These are phyloP conservation scores for Solanum acaule DNA, from an alignment of 257 asterid species.

Conservation along the genomic window DNA sequence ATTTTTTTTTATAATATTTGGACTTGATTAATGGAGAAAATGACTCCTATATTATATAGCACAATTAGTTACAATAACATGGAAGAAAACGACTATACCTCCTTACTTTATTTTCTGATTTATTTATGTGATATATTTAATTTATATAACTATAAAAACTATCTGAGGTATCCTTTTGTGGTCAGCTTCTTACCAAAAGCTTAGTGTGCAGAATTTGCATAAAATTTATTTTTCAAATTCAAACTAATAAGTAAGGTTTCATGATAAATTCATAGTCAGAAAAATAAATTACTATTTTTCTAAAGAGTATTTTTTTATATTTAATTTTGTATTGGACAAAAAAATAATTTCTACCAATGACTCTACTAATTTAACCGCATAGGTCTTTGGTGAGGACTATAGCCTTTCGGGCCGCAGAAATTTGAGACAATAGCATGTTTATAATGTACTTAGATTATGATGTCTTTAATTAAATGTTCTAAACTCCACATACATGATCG, in stretches of 20 bases:
- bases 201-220: neutral
- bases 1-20: too few relatives aligned
- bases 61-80: too few relatives aligned
- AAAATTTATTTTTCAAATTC: neutral
- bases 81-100: neutral
- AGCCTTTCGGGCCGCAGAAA: neutral
- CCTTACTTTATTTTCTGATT: neutral
- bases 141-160: too few relatives aligned
- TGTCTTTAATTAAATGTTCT: too few relatives aligned
- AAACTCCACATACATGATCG: neutral
- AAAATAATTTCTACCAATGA: too few relatives aligned
- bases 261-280: too few relatives aligned
- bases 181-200: neutral
- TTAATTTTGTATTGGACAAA: too few relatives aligned
- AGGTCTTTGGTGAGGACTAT: neutral
- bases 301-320: too few relatives aligned
- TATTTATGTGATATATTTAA: neutral
- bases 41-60: neutral
- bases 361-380: too few relatives aligned
- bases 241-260: too few relatives aligned
- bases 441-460: neutral
- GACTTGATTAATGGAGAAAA: neutral
- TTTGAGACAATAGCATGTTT: neutral
- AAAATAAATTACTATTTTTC: too few relatives aligned
- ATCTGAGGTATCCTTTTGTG: neutral